These are phyloP conservation scores for Leccinum subrobustum DNA, from an alignment of 1,284 basidiomycete species.

Conservation along the genomic window DNA sequence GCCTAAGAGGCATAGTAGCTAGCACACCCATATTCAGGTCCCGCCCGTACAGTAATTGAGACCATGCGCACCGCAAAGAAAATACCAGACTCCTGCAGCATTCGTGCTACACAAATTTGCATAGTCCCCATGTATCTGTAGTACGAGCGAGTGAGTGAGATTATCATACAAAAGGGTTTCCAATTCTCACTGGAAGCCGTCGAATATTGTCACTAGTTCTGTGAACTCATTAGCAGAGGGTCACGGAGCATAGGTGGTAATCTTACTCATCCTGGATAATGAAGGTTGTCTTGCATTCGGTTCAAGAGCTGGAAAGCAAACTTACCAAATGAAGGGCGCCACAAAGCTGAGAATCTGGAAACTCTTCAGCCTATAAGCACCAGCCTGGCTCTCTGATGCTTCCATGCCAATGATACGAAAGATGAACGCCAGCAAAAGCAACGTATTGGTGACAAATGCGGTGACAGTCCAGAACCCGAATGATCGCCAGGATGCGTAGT, in stretches of 20 bases:
- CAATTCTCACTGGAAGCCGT: conserved; percentile 68
- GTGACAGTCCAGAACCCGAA: conserved; percentile 84
- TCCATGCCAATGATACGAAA: conserved; percentile 69
- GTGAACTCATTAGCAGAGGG: conserved; percentile 10
- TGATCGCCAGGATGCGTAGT: conserved; percentile 66
- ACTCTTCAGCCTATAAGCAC: conserved; percentile 58
- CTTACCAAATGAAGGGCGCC: conserved; percentile 82
- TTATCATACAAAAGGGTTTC: not conserved
- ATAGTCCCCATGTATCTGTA: conserved; percentile 76
- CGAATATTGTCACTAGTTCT: conserved; percentile 80
- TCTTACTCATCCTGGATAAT: conserved; percentile 72
- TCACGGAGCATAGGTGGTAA: conserved; percentile 1
- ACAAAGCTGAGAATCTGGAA: conserved; percentile 89
- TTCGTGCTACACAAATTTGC: conserved; percentile 84
- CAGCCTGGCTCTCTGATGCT: conserved; percentile 40
- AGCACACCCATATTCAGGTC: conserved; percentile 7
- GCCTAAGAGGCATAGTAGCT: conserved; percentile 79
- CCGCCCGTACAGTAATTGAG: not conserved
- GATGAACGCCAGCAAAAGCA: conserved; percentile 73
- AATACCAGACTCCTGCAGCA: conserved; percentile 91
- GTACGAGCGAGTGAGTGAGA: conserved; percentile 23
- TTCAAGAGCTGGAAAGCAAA: conserved; percentile 8
- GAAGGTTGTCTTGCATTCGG: not conserved
- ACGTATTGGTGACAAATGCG: conserved; percentile 66
- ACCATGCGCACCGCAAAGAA: conserved; percentile 75